Conservation (phyloP, 257 asterid genomes). For the Salvia splendens region DNA sequence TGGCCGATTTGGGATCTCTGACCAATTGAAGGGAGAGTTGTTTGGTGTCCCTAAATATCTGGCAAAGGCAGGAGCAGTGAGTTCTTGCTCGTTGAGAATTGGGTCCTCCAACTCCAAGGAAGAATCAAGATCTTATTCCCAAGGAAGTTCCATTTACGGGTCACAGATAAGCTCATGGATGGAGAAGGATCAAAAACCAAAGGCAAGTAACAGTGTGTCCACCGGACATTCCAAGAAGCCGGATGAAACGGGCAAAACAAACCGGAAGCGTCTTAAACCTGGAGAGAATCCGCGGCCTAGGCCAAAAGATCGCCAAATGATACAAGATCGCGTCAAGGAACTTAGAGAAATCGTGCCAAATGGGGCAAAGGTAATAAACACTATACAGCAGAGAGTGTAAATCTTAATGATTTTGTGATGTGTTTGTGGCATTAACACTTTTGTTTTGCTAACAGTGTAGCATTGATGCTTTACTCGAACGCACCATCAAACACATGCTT, state of each 20-base stretch:
- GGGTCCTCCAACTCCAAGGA: conserved; percentile 52
- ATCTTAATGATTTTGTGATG: neutral
- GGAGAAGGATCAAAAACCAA: conserved; percentile 49
- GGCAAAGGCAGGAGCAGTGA: conserved; percentile 43
- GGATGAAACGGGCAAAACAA: conserved; percentile 59
- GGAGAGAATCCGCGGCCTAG: conserved; percentile 94
- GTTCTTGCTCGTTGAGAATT: conserved; percentile 49
- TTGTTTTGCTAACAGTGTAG: conserved; percentile 75
- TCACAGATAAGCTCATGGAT: conserved; percentile 78
- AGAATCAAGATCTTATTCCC: conserved; percentile 51
- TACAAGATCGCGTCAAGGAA: conserved; percentile 95
- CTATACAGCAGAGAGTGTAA: conserved; percentile 1
- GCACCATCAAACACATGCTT: conserved; percentile 91
- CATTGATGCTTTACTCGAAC: conserved; percentile 91
- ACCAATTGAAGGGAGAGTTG: conserved; percentile 54
- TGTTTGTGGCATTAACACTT: conserved; percentile 14
- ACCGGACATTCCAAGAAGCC: conserved; percentile 66
- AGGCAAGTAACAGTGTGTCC: conserved; percentile 57
- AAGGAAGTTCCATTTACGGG: conserved; percentile 63
- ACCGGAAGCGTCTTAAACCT: conserved; percentile 83
- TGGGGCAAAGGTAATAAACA: conserved; percentile 71
- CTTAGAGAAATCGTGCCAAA: conserved; percentile 91
- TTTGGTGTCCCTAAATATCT: conserved; percentile 58
- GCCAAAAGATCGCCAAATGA: conserved; percentile 97
- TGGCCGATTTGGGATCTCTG: conserved; percentile 48